phyloP scores from a whole-genome alignment of 768 basidiomycete species.

The Harrya chromipes region DNA sequence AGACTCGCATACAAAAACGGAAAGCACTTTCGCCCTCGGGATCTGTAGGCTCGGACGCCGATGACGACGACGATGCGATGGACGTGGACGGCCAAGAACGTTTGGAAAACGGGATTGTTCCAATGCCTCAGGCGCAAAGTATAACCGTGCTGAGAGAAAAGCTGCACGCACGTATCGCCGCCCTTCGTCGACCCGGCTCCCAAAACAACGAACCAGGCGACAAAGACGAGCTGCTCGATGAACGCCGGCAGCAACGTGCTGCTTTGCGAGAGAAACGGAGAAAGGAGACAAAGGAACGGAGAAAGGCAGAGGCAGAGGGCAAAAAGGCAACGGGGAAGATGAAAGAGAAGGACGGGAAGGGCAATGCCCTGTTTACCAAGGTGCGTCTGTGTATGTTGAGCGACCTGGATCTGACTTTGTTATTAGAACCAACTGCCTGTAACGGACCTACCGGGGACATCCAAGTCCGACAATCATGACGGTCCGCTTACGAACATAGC shows the following conservation, averaged over 20 bases:
- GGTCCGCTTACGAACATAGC: conserved; percentile 58
- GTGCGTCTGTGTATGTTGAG: conserved; percentile 33
- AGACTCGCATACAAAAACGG: conserved; percentile 45
- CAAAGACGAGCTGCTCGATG: conserved; percentile 81
- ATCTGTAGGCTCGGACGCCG: conserved; percentile 30
- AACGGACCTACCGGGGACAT: conserved; percentile 39
- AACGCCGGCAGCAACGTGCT: conserved; percentile 71
- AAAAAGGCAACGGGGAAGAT: conserved; percentile 50
- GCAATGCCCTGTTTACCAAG: conserved; percentile 49
- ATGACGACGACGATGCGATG: conserved; percentile 22
- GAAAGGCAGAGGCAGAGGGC: conserved; percentile 57
- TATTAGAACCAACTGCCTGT: conserved; percentile 70
- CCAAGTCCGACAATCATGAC: conserved; percentile 32
- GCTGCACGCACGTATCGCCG: conserved; percentile 69
- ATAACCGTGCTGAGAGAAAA: conserved; percentile 67
- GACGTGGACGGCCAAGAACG: conserved; percentile 32
- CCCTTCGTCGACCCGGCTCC: conserved; percentile 50
- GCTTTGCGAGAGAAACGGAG: conserved; percentile 81
- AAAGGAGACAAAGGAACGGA: conserved; percentile 85
- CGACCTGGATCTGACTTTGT: neutral
- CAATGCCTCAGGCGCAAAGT: conserved; percentile 63
- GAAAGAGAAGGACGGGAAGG: conserved; percentile 41
- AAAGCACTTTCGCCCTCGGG: conserved; percentile 31
- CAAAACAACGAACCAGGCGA: conserved; percentile 47
- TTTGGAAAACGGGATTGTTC: conserved; percentile 43